Percentiles rank a stretch among this genome's conserved stretches.
phyloP scores from a whole-genome alignment of 768 basidiomycete species.

The Tulasnella sp. region DNA sequence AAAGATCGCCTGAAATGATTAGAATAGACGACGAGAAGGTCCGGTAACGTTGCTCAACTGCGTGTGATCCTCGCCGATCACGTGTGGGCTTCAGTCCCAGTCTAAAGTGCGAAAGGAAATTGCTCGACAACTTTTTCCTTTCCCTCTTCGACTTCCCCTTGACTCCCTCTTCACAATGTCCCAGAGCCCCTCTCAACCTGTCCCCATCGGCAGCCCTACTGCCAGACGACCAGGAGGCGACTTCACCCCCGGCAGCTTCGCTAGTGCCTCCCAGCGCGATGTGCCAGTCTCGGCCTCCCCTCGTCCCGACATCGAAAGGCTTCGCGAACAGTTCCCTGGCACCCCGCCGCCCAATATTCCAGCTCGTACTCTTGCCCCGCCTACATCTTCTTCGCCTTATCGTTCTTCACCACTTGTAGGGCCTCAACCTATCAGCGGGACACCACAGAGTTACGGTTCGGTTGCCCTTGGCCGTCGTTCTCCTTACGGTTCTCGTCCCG shows the following conservation, averaged over 20 bases:
- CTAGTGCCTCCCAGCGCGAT: conserved; percentile 24
- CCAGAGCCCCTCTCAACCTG: conserved; percentile 36
- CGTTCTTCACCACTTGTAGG: conserved; percentile 5
- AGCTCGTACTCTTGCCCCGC: conserved; percentile 22
- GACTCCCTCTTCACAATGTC: conserved; percentile 22
- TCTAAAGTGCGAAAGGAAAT: conserved; percentile 20
- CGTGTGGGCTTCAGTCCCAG: conserved; percentile 11
- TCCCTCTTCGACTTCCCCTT: not conserved
- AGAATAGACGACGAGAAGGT: not conserved
- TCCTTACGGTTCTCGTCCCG: conserved; percentile 26
- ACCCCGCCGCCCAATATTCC: conserved; percentile 34
- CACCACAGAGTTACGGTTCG: conserved; percentile 10
- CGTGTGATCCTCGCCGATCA: conserved; percentile 14
- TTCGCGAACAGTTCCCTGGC: conserved; percentile 24
- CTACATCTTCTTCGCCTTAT: conserved; percentile 16
- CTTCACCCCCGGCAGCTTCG: not conserved
- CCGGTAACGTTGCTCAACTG: not conserved
- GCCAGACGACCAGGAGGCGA: conserved; percentile 22
- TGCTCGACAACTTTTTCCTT: conserved; percentile 12
- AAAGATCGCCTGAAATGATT: not conserved
- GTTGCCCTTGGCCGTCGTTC: conserved; percentile 22
- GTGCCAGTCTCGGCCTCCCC: conserved; percentile 27
- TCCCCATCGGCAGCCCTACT: conserved; percentile 38
- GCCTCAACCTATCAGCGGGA: not conserved
- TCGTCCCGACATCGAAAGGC: conserved; percentile 30